Evolutionary conservation across 148 eudicot genomes (phyloP), one percentile per base, ranked within the genome.

Genomic region (Spergularia marina): DNA sequence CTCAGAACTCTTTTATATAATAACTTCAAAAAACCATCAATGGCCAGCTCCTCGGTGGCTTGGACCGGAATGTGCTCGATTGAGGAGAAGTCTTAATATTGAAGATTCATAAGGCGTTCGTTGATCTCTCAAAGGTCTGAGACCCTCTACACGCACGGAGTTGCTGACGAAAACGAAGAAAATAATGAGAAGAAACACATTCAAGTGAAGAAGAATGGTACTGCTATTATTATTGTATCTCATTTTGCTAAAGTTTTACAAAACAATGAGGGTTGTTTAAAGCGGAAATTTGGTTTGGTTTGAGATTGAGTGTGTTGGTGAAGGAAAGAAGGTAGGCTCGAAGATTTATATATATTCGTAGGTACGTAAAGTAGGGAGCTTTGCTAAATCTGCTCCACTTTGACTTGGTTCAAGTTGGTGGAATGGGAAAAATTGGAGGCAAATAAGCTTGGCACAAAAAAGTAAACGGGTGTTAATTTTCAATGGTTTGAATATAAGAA

Each of bases 21-120:
- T 30, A 30, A 30, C 36, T 30, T 30, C 36, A 30, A 2, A 44
- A 44, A 4, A 44, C 49, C 8, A 71, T 77, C 63, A 77, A 53
- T 77, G 80, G 61, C 80, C 80, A 60, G 75, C 80, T 34, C 80
- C 80, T 2, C 75, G 54, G 17, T 72, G 69, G 58, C 75, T 77
- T 13, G 80, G 80, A 21, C 75, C 80, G 12, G 80, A 53, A 23
- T 77, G 54, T 12, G 80, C 80, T 70, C 55, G 44, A 53, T 0
- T 63, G 41, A 77, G 39, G 20, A 77, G 7, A 39, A 62, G 9
- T 12, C 61, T 72, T 41, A 70, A 49, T 18, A 52, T 13, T 0
- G 68, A 61, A 10, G 40, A 34, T 16, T 71, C 62, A 36, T 34
- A 11, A 23, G 57, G 66, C 12, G 14, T 8, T 25, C 68, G 64